Percentiles rank a stretch among this genome's conserved stretches.
Conservation (phyloP, 768 basidiomycete species). For the Fibroporia radiculosa region DNA sequence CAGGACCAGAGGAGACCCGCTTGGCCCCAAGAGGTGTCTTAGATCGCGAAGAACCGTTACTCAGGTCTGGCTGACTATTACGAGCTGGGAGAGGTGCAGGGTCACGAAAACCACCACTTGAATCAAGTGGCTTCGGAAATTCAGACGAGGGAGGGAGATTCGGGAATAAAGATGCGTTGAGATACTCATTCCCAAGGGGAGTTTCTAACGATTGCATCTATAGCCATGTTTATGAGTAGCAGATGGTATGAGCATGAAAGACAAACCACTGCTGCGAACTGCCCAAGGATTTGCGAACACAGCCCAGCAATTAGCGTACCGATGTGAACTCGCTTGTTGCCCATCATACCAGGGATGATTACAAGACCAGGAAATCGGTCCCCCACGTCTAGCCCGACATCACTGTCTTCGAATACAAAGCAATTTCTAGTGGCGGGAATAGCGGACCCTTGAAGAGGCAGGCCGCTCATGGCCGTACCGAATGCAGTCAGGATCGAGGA, state of each 20-base stretch:
- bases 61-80: constrained; percentile 51
- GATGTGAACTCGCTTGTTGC: constrained; percentile 81
- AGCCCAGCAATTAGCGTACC: constrained; percentile 85
- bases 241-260: background rate
- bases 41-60: constrained; percentile 15
- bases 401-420: constrained; percentile 76
- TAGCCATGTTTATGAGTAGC: constrained; percentile 1
- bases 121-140: constrained; percentile 49
- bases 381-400: constrained; percentile 48
- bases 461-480: constrained; percentile 50
- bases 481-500: constrained; percentile 57
- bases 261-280: constrained; percentile 79
- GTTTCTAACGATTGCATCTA: constrained; percentile 78
- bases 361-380: constrained; percentile 57
- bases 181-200: constrained; percentile 77
- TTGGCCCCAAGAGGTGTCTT: constrained; percentile 32
- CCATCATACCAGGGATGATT: constrained; percentile 78
- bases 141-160: constrained; percentile 53
- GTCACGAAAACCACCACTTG: constrained; percentile 31
- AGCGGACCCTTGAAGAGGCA: constrained; percentile 58
- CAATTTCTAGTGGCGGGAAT: constrained; percentile 78
- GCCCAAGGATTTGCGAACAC: constrained; percentile 79
- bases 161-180: constrained; percentile 65
- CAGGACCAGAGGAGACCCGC: constrained; percentile 43
- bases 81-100: constrained; percentile 40